Base-by-base conservation (phyloP, 176 grass and related monocot species). In the Cocos nucifera region DNA sequence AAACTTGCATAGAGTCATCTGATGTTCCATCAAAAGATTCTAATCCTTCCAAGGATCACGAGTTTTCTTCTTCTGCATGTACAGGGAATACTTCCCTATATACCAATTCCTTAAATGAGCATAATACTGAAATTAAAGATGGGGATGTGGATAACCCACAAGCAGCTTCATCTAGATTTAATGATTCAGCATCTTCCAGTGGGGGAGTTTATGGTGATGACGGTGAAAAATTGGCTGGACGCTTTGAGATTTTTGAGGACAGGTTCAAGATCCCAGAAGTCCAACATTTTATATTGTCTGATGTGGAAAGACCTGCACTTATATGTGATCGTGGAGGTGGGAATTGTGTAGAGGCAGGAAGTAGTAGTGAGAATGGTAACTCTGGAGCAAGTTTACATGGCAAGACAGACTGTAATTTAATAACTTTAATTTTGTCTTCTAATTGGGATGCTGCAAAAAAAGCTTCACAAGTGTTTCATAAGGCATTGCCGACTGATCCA, bases 391-490 rank as follows among this genome's bases (percentile, higher is more conserved):
- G 71, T 30, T 65, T 73, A 30, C 17, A 66, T 25, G 49, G 15
- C 54, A 49, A 48, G 32, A 28, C 29, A 50, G 65, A 64, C 48
- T 57, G 48, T 83, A 83, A 78, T 65, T 69, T 98, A 63, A 54
- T 85, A 1, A 49, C 53, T 53, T 72, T 63, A 62, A 55, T 92
- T 63, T 60, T 67, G 69, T 62, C 77, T 69, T 12, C 18, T 2
- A 93, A 93, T 53, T 59, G 19, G 59, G 68, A 71, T 76, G 27
- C 66, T 49, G 74, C 79, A 50, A 78, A 67, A 54, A 56, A 56
- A 53, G 58, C 59, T 28, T 73, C 62, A 55, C 61, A 72, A 65
- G 54, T 70, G 3, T 12, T 86, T 65, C 81, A 75, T 39, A 72
- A 70, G 67, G 16, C 32, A 21, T 59, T 89, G 54, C 70, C 73